Evolutionary conservation across 2,329 filamentous ascomycete species (phyloP), one percentile per base, ranked within the genome.

Genomic region (Aspergillus ruber): DNA sequence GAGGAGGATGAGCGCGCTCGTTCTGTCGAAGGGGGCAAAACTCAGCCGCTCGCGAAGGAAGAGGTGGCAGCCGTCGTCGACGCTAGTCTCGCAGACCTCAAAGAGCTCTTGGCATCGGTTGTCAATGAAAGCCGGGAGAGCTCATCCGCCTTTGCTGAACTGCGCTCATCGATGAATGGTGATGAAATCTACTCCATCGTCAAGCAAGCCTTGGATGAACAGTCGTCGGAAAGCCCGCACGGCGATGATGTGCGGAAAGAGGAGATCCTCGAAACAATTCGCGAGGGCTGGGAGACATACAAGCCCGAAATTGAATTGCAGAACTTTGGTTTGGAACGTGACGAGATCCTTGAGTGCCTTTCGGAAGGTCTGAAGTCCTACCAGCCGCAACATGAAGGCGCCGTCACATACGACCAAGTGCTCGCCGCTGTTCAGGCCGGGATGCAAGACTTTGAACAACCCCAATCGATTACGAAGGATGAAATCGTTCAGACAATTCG

Each of bases 271-370:
- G 80, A 86, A 23, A 90, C 90, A 3, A 86, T 97, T 12, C 84
- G 84, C 56, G 90, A 95, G 57, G 91, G 90, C 1, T 95, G 90
- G 82, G 91, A 96, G 63, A 88, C 84, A 46, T 95, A 95, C 70
- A 95, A 95, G 69, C 91, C 91, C 1, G 89, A 96, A 58, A 89
- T 95, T 44, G 85, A 95, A 57, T 78, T 95, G 4, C 86, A 95
- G 58, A 89, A 95, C 59, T 86, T 94, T 52, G 91, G 90, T 2
- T 75, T 97, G 1, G 91, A 95, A 65, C 81, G 89, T 4, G 89
- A 96, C 10, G 91, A 97, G 62, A 86, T 97, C 42, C 75, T 97
- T 12, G 83, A 86, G 35, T 95, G 90, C 55, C 77, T 97, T 21
- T 84, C 87, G 56, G 86, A 96, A 70, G 91, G 91, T 0, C 78